Conservation (phyloP, 1,284 basidiomycete species). For the Puccinia coronata region DNA sequence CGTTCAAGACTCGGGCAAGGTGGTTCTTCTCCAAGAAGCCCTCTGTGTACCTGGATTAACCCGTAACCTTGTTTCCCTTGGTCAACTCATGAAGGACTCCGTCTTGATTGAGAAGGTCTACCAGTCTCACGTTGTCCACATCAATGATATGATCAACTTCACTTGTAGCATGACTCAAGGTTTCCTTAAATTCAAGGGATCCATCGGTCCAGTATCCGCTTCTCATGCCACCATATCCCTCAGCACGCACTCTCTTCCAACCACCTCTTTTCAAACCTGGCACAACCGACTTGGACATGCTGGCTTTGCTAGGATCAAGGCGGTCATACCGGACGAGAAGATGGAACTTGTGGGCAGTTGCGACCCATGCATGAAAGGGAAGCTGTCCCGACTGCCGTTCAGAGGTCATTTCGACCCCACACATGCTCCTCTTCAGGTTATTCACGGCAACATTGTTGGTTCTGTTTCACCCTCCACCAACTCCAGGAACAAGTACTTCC, state of each 20-base stretch:
- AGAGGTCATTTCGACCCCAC: background rate
- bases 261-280: background rate
- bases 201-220: background rate
- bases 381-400: background rate
- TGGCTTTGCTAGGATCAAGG: background rate
- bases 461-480: background rate
- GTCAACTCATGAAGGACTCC: too few species aligned
- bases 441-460: too few species aligned
- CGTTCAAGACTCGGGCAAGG: too few species aligned
- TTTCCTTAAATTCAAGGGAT: background rate
- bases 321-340: background rate
- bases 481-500: background rate
- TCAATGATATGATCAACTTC: too few species aligned
- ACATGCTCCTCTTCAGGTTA: too few species aligned
- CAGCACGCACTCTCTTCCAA: background rate
- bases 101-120: too few species aligned
- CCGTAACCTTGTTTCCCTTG: too few species aligned
- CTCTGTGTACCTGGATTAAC: constrained; percentile 6
- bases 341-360: background rate
- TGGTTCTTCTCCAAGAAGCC: background rate
- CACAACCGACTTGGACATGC: too few species aligned
- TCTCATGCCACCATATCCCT: background rate
- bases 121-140: too few species aligned
- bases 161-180: too few species aligned
- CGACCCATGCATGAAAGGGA: too few species aligned